Conservation (phyloP, 331 rosid genomes). For the Rosa hybrid region DNA sequence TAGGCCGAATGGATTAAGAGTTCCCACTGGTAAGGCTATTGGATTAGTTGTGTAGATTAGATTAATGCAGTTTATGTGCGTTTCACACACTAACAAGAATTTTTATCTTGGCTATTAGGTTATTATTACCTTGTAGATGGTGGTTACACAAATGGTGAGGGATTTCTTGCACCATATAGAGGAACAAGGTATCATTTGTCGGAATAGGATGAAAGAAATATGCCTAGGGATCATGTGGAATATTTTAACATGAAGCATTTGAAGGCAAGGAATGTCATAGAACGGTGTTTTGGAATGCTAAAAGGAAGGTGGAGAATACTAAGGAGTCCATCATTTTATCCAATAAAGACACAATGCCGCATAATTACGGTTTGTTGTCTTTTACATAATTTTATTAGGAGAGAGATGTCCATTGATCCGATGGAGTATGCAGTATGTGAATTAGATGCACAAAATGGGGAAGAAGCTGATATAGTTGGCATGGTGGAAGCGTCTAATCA, state of each 20-base stretch:
- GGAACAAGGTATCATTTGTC: neutral
- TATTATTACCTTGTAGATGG: slow-evolving; percentile 12
- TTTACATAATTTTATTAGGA: slow-evolving; percentile 1
- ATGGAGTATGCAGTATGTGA: neutral
- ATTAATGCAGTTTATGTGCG: no score
- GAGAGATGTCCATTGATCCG: neutral
- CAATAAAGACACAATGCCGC: neutral
- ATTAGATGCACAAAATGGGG: neutral
- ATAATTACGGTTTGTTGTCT: neutral
- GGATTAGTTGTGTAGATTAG: no score
- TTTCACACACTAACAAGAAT: neutral
- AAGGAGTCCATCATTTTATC: neutral
- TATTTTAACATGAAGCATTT: neutral
- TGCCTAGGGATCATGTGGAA: neutral
- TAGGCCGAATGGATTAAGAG: neutral
- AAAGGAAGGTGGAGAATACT: neutral
- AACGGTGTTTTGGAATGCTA: neutral
- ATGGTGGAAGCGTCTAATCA: neutral
- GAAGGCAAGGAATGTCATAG: neutral
- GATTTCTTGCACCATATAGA: neutral
- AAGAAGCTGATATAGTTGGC: neutral
- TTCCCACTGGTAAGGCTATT: neutral
- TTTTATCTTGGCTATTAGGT: neutral
- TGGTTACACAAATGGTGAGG: neutral
- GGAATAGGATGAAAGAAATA: neutral